phyloP scores from a whole-genome alignment of 1,139 yeast genomes.

The Yamadazyma membranifaciens region DNA sequence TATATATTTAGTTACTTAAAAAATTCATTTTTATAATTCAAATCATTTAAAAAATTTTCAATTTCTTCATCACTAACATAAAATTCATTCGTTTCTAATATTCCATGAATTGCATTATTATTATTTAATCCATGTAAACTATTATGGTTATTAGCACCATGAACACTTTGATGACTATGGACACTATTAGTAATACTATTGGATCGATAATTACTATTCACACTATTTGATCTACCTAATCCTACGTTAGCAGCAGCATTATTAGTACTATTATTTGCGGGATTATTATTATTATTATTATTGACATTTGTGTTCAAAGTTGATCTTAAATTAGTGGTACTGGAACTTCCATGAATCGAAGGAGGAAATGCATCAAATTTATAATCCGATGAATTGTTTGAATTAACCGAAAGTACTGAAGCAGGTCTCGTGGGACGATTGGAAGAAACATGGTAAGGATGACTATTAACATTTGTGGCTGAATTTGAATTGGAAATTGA shows the following conservation, averaged over 20 bases:
- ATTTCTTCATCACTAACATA: conserved; percentile 15
- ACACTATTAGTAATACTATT: conserved; percentile 3
- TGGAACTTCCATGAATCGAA: conserved; percentile 9
- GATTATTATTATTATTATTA: neutral
- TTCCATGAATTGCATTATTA: conserved; percentile 10
- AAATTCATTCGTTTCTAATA: conserved; percentile 15
- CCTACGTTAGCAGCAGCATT: neutral
- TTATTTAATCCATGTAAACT: conserved; percentile 4
- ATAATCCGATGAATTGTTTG: conserved; percentile 31
- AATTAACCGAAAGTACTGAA: conserved; percentile 40
- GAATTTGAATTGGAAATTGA: conserved; percentile 12
- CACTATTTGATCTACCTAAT: conserved; percentile 7
- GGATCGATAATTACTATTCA: conserved; percentile 4
- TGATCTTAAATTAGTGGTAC: conserved; percentile 7
- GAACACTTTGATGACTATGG: conserved; percentile 2
- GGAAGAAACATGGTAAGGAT: conserved; percentile 17
- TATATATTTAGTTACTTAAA: conserved; percentile 1
- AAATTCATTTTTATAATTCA: conserved; percentile 5
- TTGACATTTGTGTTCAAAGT: neutral
- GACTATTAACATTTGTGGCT: conserved; percentile 7
- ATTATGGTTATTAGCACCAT: neutral
- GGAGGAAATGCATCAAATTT: conserved; percentile 16
- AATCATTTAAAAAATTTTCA: conserved; percentile 14
- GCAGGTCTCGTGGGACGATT: conserved; percentile 46
- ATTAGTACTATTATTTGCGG: neutral